Evolutionary conservation across 225 moss, liverwort and hornwort species (phyloP).

Genomic region (Pseudoscleropodium purum): DNA sequence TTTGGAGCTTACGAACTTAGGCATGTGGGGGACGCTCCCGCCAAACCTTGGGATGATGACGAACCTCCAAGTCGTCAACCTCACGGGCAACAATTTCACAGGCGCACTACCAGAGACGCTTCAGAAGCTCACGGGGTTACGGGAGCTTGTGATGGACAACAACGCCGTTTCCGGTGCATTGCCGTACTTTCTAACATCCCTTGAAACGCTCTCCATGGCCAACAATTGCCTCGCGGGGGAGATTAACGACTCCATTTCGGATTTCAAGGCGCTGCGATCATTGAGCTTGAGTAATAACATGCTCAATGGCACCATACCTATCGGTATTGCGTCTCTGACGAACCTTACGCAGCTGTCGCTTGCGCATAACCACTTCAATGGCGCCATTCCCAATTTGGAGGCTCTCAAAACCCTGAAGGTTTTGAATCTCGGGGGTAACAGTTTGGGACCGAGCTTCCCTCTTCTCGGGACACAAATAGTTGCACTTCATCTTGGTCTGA

Average conservation of each 20-base stretch:
- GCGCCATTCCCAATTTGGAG: constrained; percentile 41
- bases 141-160: constrained; percentile 59
- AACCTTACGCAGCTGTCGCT: constrained; percentile 23
- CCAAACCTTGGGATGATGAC: constrained; percentile 18
- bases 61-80: constrained; percentile 54
- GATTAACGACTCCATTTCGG: constrained; percentile 31
- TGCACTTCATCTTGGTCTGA: constrained; percentile 38
- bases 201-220: constrained; percentile 52
- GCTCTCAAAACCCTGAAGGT: constrained; percentile 29
- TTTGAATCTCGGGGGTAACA: constrained; percentile 64
- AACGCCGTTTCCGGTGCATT: constrained; percentile 58
- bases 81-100: constrained; percentile 65
- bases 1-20: constrained; percentile 64
- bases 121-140: constrained; percentile 17
- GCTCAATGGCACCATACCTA: constrained; percentile 50
- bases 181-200: constrained; percentile 47
- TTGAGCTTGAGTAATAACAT: constrained; percentile 44
- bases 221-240: constrained; percentile 46
- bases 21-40: constrained; percentile 80
- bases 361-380: constrained; percentile 31
- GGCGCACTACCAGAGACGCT: constrained; percentile 42
- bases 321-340: constrained; percentile 18
- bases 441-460: constrained; percentile 63
- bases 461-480: constrained; percentile 26
- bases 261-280: constrained; percentile 22